Conservation (phyloP, 768 basidiomycete genomes). For the Tubosaeta sp. region DNA sequence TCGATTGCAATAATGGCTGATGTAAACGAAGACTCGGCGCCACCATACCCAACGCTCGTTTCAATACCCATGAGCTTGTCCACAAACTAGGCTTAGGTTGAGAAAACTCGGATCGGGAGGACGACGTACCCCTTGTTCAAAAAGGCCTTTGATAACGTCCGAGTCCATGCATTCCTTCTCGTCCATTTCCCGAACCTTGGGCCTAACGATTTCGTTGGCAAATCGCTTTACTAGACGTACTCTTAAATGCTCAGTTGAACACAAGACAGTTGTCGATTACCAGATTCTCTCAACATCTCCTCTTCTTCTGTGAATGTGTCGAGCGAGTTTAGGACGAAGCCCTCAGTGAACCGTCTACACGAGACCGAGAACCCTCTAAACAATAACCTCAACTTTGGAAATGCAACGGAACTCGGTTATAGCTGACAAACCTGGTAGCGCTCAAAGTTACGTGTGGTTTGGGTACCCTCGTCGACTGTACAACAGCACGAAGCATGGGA, state of each 20-base stretch:
- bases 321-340: conserved; percentile 51
- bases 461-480: conserved; percentile 12
- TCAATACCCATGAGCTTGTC: conserved; percentile 95
- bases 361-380: conserved; percentile 27
- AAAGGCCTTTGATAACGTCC: conserved; percentile 77
- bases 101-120: neutral
- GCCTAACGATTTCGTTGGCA: conserved; percentile 82
- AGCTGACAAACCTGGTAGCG: conserved; percentile 16
- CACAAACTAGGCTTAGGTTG: neutral
- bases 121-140: conserved; percentile 84
- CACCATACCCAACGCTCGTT: conserved; percentile 76
- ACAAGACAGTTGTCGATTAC: conserved; percentile 39
- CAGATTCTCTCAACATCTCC: conserved; percentile 86
- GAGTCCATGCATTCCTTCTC: conserved; percentile 96
- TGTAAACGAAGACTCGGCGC: conserved; percentile 88
- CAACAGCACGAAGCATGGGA: conserved; percentile 24
- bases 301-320: conserved; percentile 92
- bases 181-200: conserved; percentile 96
- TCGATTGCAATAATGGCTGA: conserved; percentile 96
- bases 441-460: neutral
- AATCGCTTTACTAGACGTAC: conserved; percentile 72
- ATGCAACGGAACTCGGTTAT: neutral
- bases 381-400: neutral
- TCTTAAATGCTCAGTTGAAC: conserved; percentile 2
- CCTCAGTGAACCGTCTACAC: conserved; percentile 23